phyloP scores from a whole-genome alignment of 495 filamentous ascomycete species.

The Talaromyces nanjingensis region DNA sequence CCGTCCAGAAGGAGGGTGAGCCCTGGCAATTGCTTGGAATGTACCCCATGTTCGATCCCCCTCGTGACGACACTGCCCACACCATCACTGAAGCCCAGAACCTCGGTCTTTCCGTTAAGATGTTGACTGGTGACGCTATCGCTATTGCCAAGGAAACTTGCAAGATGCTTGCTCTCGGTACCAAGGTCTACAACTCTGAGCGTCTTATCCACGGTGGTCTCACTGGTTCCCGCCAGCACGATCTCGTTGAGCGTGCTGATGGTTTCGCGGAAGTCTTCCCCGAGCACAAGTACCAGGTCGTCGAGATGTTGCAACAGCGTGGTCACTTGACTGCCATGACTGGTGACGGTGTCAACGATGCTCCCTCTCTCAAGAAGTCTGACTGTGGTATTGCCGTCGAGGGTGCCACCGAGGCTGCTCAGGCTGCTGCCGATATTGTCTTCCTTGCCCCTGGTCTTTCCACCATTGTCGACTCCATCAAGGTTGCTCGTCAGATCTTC shows the following conservation, averaged over 20 bases:
- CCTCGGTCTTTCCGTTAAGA: conserved; percentile 71
- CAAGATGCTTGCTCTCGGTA: conserved; percentile 71
- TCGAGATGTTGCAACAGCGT: conserved; percentile 69
- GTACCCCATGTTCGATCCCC: conserved; percentile 74
- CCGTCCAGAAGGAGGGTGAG: conserved; percentile 59
- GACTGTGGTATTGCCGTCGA: conserved; percentile 75
- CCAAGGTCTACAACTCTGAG: conserved; percentile 73
- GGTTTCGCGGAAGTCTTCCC: conserved; percentile 73
- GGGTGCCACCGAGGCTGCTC: conserved; percentile 69
- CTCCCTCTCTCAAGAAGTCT: conserved; percentile 66
- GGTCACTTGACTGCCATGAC: conserved; percentile 71
- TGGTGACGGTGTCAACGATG: conserved; percentile 70
- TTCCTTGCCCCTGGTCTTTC: conserved; percentile 72
- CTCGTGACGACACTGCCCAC: conserved; percentile 70
- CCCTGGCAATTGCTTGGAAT: conserved; percentile 66
- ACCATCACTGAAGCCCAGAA: conserved; percentile 71
- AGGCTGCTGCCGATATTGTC: conserved; percentile 72
- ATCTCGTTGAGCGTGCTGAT: conserved; percentile 68
- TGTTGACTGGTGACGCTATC: conserved; percentile 74
- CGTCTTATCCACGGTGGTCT: conserved; percentile 70
- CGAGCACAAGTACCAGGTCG: conserved; percentile 74
- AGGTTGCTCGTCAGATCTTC: conserved; percentile 74
- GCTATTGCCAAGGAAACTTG: conserved; percentile 76
- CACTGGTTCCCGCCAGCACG: conserved; percentile 64
- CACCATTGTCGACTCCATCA: conserved; percentile 72